phyloP scores from a whole-genome alignment of 2,329 filamentous ascomycete genomes.

The Tolypocladium amazonense region DNA sequence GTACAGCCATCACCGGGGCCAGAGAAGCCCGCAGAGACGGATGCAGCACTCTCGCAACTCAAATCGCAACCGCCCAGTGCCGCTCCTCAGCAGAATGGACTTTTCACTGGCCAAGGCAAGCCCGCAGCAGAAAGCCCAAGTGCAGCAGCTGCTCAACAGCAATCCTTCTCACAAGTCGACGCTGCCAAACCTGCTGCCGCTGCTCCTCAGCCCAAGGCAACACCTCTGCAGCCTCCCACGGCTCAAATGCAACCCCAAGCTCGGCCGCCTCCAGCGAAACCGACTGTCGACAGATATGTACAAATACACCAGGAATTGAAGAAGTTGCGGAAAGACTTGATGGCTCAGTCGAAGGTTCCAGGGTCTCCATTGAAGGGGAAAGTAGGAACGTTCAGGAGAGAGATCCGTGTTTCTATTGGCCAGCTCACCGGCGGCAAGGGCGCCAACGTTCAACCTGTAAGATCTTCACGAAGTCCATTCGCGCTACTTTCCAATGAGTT shows the following conservation, averaged over 20 bases:
- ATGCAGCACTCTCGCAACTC: conserved; percentile 3
- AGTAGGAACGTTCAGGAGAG: conserved; percentile 61
- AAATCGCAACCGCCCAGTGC: neutral
- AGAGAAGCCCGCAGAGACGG: conserved; percentile 6
- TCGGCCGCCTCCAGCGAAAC: neutral
- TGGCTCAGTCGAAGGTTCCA: conserved; percentile 40
- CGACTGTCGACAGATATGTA: conserved; percentile 31
- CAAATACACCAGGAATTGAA: conserved; percentile 61
- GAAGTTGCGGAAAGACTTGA: conserved; percentile 50
- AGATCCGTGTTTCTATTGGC: conserved; percentile 61
- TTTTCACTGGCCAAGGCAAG: conserved; percentile 12
- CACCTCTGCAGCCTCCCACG: neutral
- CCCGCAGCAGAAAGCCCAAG: conserved; percentile 3
- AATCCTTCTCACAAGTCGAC: neutral
- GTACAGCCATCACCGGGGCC: conserved; percentile 2
- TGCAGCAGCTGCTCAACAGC: neutral
- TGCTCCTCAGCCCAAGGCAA: neutral
- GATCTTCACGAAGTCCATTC: conserved; percentile 5
- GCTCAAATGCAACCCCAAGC: neutral
- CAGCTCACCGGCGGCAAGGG: conserved; percentile 59
- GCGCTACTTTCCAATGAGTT: neutral
- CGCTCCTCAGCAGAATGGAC: conserved; percentile 7
- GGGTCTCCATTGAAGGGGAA: conserved; percentile 46
- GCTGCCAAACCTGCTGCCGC: neutral
- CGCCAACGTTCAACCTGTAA: conserved; percentile 38